Percentiles rank a stretch among this genome's conserved stretches.
phyloP scores from a whole-genome alignment of 768 basidiomycete species.

The Boletus bicolor region DNA sequence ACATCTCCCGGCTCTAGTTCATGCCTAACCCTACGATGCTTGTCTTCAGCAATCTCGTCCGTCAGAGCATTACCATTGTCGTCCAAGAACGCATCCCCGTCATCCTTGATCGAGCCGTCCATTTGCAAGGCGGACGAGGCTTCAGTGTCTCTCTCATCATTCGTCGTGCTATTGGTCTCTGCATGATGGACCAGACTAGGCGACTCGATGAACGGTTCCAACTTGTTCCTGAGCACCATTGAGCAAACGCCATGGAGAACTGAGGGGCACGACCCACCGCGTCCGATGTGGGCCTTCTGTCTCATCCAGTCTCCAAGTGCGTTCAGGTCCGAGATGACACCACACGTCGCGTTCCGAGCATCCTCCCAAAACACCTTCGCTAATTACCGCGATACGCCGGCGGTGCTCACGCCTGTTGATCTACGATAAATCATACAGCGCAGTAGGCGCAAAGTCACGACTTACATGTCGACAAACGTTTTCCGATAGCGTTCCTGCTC shows the following conservation, averaged over 20 bases:
- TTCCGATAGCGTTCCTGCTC: constrained; percentile 74
- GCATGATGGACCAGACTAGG: constrained; percentile 34
- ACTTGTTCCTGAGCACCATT: constrained; percentile 55
- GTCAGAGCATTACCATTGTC: constrained; percentile 45
- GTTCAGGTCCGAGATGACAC: constrained; percentile 50
- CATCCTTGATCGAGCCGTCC: constrained; percentile 17
- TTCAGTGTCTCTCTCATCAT: constrained; percentile 39
- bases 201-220: constrained; percentile 59
- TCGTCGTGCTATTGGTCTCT: constrained; percentile 35
- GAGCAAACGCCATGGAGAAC: background rate
- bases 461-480: constrained; percentile 66
- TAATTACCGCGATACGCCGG: constrained; percentile 58
- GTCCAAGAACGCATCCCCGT: constrained; percentile 8
- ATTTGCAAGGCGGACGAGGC: constrained; percentile 40
- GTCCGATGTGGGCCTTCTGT: constrained; percentile 89
- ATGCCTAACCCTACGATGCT: constrained; percentile 81
- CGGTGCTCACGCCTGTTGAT: constrained; percentile 66
- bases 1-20: constrained; percentile 87
- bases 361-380: constrained; percentile 59
- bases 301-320: constrained; percentile 80
- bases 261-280: constrained; percentile 44
- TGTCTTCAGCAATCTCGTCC: constrained; percentile 85
- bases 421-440: background rate
- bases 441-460: background rate
- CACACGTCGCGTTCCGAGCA: constrained; percentile 82